Evolutionary conservation across 148 eudicot genomes (phyloP).

Genomic region (Rhododendron kiyosumense): DNA sequence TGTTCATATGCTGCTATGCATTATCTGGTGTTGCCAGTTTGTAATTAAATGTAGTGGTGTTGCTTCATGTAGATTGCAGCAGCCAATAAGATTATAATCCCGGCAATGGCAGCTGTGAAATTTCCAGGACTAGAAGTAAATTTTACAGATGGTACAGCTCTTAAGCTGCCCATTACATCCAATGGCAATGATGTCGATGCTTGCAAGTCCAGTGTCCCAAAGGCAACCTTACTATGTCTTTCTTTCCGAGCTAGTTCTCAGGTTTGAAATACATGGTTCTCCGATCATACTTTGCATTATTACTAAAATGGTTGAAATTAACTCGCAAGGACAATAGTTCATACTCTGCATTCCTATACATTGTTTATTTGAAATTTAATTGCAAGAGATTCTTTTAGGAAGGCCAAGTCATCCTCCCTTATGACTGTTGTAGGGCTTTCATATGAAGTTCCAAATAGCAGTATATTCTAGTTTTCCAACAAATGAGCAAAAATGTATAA

Average conservation of each 20-base stretch:
- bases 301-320: background rate
- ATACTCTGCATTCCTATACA: background rate
- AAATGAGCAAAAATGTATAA: background rate
- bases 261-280: conserved; percentile 30
- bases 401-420: background rate
- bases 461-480: background rate
- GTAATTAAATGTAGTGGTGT: conserved; percentile 15
- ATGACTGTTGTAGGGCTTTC: background rate
- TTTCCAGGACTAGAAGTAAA: conserved; percentile 71
- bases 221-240: conserved; percentile 71
- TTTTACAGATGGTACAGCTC: conserved; percentile 49
- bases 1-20: background rate
- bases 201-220: conserved; percentile 35
- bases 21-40: background rate
- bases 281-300: background rate
- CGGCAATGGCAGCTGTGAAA: conserved; percentile 73
- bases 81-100: conserved; percentile 73
- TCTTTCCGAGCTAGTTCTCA: conserved; percentile 87
- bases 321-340: background rate
- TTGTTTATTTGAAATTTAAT: background rate
- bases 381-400: background rate
- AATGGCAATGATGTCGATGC: conserved; percentile 33
- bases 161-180: conserved; percentile 58
- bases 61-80: conserved; percentile 49
- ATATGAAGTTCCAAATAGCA: background rate